phyloP scores from a whole-genome alignment of 306 rosid species.

The Fragaria ananassa region DNA sequence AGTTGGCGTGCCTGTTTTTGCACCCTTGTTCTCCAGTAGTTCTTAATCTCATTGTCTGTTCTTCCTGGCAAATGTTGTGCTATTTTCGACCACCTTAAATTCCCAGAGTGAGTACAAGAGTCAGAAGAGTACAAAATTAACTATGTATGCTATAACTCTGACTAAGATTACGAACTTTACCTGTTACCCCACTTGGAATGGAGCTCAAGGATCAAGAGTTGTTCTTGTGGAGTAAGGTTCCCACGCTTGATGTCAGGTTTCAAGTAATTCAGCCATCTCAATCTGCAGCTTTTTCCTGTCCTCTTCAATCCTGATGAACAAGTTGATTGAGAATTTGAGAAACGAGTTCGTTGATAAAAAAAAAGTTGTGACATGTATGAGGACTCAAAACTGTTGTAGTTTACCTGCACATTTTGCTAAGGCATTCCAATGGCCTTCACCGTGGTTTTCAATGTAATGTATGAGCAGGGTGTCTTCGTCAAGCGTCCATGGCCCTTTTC shows the following conservation, averaged over 20 bases:
- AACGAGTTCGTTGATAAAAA: background rate
- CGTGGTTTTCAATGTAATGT: conserved; percentile 77
- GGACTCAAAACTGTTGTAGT: background rate
- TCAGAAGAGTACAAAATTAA: background rate
- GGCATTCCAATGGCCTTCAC: conserved; percentile 94
- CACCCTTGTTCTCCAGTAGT: conserved; percentile 90
- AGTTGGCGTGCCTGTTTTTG: conserved; percentile 89
- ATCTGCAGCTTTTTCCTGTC: conserved; percentile 93
- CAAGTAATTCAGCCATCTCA: conserved; percentile 90
- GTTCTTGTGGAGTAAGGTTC: conserved; percentile 88
- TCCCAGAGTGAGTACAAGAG: background rate
- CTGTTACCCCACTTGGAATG: conserved; percentile 94
- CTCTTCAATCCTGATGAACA: conserved; percentile 84
- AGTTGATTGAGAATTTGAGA: background rate
- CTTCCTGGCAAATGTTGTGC: conserved; percentile 90
- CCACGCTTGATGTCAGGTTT: conserved; percentile 97
- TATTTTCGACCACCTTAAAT: conserved; percentile 79
- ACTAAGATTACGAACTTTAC: conserved; percentile 10
- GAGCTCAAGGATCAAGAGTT: conserved; percentile 83
- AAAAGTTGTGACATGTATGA: background rate
- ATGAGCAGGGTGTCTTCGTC: conserved; percentile 87
- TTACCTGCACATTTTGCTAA: conserved; percentile 86
- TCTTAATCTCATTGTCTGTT: conserved; percentile 93
- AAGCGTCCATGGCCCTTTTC: conserved; percentile 96
- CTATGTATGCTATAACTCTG: background rate